These are phyloP conservation scores for Laburnicola sp. DNA, from an alignment of 2,329 filamentous ascomycete genomes.

Conservation along the genomic window DNA sequence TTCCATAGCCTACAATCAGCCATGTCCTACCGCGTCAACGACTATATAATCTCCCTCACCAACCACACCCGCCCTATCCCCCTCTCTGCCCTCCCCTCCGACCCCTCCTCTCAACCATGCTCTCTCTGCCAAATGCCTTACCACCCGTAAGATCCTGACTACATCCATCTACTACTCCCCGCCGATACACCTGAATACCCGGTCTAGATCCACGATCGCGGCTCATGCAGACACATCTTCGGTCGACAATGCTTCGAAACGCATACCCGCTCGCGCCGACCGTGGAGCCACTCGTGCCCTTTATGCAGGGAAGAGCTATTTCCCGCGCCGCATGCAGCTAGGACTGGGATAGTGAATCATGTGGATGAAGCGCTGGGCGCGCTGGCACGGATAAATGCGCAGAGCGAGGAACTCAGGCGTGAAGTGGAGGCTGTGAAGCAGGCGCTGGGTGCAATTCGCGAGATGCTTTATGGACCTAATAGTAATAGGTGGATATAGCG, in stretches of 20 bases:
- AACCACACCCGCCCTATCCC: slow-evolving; percentile 17
- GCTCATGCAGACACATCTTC: slow-evolving; percentile 22
- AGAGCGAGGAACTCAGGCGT: slow-evolving; percentile 8
- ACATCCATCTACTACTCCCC: slow-evolving; percentile 23
- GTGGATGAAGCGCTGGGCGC: slow-evolving; percentile 13
- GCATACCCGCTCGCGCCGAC: slow-evolving; percentile 21
- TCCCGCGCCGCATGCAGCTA: slow-evolving; percentile 15
- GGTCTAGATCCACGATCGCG: slow-evolving; percentile 16
- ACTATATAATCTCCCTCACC: slow-evolving; percentile 19
- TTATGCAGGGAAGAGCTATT: slow-evolving; percentile 26
- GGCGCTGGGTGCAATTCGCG: slow-evolving; percentile 15
- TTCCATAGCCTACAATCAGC: neutral
- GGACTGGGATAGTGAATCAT: slow-evolving; percentile 11
- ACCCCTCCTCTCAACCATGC: slow-evolving; percentile 11
- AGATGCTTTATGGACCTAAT: slow-evolving; percentile 11
- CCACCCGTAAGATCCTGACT: slow-evolving; percentile 16
- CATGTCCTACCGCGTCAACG: slow-evolving; percentile 19
- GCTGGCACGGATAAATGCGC: slow-evolving; percentile 12
- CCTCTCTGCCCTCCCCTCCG: slow-evolving; percentile 10
- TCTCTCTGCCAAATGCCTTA: slow-evolving; percentile 22
- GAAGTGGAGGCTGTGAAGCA: slow-evolving; percentile 18
- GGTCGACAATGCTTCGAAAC: slow-evolving; percentile 24
- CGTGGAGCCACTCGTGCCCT: slow-evolving; percentile 29
- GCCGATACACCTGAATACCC: slow-evolving; percentile 20
- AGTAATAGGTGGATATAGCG: slow-evolving; percentile 17